Conservation (phyloP, 805 yeast genomes). For the Lipomyces yamanashiensis region DNA sequence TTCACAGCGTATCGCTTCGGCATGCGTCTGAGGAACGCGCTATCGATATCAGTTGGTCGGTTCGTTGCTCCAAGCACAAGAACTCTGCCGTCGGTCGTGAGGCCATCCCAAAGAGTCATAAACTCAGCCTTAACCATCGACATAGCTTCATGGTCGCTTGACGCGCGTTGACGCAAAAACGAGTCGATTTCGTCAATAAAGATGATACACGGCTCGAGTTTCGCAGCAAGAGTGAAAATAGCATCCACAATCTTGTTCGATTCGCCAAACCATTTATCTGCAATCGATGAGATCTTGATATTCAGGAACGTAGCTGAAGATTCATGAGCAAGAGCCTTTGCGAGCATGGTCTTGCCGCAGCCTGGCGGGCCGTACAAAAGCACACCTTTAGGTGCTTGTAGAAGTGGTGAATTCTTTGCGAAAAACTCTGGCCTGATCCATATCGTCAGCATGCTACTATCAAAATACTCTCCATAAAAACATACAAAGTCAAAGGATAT, state of each 20-base stretch:
- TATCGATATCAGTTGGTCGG: constrained; percentile 87
- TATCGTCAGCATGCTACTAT: not conserved
- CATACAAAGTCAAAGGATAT: constrained; percentile 67
- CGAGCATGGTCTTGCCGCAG: constrained; percentile 96
- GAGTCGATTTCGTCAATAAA: constrained; percentile 97
- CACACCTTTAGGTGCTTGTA: constrained; percentile 95
- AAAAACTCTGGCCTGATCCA: constrained; percentile 67
- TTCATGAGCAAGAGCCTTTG: constrained; percentile 91
- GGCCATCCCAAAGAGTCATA: constrained; percentile 97
- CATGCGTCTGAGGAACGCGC: constrained; percentile 88
- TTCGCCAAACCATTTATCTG: constrained; percentile 99
- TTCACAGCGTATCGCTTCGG: constrained; percentile 85
- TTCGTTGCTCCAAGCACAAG: constrained; percentile 94
- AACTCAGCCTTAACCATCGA: constrained; percentile 94
- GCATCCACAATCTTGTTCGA: constrained; percentile 93
- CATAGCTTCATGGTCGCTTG: constrained; percentile 92
- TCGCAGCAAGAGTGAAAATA: constrained; percentile 83
- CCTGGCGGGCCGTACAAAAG: constrained; percentile 95
- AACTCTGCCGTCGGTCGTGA: constrained; percentile 63
- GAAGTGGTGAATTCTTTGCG: constrained; percentile 64
- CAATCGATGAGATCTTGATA: constrained; percentile 87
- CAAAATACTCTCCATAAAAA: not conserved
- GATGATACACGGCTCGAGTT: constrained; percentile 90
- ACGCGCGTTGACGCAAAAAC: constrained; percentile 80
- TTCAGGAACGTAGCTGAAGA: constrained; percentile 90